Evolutionary conservation across 1,284 basidiomycete species (phyloP).

Genomic region (Meira nashicola): DNA sequence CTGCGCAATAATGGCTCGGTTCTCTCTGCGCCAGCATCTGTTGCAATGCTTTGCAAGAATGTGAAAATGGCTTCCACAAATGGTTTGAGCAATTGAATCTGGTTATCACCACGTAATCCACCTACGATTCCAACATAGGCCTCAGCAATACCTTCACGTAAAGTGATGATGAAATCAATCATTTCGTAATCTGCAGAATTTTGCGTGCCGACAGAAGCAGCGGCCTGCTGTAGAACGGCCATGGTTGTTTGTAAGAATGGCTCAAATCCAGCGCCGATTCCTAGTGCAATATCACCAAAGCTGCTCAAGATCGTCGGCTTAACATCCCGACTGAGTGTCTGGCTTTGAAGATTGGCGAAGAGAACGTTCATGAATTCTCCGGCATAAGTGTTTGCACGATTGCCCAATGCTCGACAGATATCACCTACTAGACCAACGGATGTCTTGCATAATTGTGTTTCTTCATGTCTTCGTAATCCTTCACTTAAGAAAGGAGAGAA

Average conservation of each 20-base stretch:
- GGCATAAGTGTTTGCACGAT: conserved; percentile 75
- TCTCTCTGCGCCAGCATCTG: conserved; percentile 69
- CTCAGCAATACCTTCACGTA: conserved; percentile 92
- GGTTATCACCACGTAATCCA: conserved; percentile 76
- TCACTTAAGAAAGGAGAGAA: conserved; percentile 86
- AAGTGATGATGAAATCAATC: conserved; percentile 81
- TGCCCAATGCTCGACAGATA: conserved; percentile 83
- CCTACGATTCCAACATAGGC: conserved; percentile 93
- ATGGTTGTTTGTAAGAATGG: conserved; percentile 86
- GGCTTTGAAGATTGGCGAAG: conserved; percentile 84
- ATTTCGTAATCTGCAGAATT: conserved; percentile 75
- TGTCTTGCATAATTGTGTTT: conserved; percentile 89
- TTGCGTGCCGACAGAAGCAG: conserved; percentile 1
- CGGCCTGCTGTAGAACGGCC: conserved; percentile 81
- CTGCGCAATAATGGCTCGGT: conserved; percentile 73
- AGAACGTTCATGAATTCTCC: conserved; percentile 84
- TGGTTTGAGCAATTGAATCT: conserved; percentile 67
- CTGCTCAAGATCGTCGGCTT: conserved; percentile 92
- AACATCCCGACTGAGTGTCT: conserved; percentile 84
- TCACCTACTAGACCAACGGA: conserved; percentile 94
- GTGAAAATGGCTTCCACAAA: conserved; percentile 74
- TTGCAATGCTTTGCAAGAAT: conserved; percentile 73
- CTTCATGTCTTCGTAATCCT: conserved; percentile 87
- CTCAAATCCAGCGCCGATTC: conserved; percentile 76
- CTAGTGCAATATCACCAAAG: conserved; percentile 94